Evolutionary conservation across 352 stramenopile species (phyloP), one percentile per base, ranked within the genome.

Genomic region (Aphanomyces euteiches): DNA sequence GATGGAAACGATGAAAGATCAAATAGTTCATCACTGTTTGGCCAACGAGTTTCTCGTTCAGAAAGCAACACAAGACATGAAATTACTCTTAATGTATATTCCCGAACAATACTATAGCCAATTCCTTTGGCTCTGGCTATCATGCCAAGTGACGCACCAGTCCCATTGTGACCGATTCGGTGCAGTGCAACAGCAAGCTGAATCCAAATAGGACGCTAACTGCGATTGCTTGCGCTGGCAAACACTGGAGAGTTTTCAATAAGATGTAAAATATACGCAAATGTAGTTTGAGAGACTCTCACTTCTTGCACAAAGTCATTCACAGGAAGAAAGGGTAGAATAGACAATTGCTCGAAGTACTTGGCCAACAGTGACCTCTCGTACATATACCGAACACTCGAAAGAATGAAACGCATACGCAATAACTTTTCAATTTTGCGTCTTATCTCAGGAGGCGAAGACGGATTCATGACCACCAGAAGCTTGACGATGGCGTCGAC

Each of bases 241-340:
- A 53, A 53, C 13, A 53, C 13, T 2, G 13, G 45, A 53, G 13
- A n/a, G 1, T n/a, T 15, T 19, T 53, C 45, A 53, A 53, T 53
- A 15, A 53, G n/a, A 15, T 53, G 45, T n/a, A 53, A 15, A 53
- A 53, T 53, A 19, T 53, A 53, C 13, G 45, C 45, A 53, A 53
- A 53, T 53, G 45, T 53, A 53, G 45, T 53, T 19, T 53, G 45
- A 53, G 13, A 53, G n/a, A 53, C 45, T n/a, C 45, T 15, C 13
- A 53, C 45, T 19, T 53, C 45, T 53, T 53, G 45, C 13, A 53
- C 45, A 53, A 53, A 53, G 45, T 53, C 45, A 53, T 19, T 53
- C 13, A 53, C 45, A 53, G 45, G 13, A 15, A 53, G 13, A 19
- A 53, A 53, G 13, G 45, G 45, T 1, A 53, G 45, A 19, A 53